A percentile compares a stretch with the other conserved stretches of the same genome.
phyloP scores from a whole-genome alignment of 345 rosid species.

The Adansonia digitata region DNA sequence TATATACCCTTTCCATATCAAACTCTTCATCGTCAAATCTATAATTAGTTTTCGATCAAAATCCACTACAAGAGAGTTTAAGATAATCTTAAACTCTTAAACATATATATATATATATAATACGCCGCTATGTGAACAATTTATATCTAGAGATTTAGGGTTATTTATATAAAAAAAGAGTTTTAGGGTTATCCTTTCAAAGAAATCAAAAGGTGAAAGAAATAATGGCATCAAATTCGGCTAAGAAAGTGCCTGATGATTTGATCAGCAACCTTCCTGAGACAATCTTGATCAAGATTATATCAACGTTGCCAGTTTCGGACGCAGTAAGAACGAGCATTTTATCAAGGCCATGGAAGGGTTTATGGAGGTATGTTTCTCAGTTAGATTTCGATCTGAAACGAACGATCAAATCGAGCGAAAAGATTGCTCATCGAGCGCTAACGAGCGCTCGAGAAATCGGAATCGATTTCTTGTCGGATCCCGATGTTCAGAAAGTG shows the following conservation, averaged over 20 bases:
- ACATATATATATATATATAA: too few species aligned
- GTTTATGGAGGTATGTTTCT: neutral
- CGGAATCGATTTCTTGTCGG: neutral
- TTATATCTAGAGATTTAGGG: too few species aligned
- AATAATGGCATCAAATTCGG: neutral
- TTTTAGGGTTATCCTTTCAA: too few species aligned
- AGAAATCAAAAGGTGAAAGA: neutral
- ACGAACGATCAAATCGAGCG: neutral
- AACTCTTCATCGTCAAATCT: too few species aligned
- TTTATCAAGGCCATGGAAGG: neutral
- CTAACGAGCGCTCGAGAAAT: too few species aligned
- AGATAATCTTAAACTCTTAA: too few species aligned
- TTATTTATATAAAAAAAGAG: too few species aligned
- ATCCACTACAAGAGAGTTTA: too few species aligned
- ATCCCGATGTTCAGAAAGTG: neutral
- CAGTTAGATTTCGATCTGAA: slow-evolving; percentile 1
- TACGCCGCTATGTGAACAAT: too few species aligned
- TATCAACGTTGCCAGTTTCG: neutral
- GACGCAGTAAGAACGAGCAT: neutral
- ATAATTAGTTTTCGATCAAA: too few species aligned
- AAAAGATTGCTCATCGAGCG: neutral
- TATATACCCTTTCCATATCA: too few species aligned
- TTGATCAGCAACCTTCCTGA: neutral
- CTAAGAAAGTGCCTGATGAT: neutral
- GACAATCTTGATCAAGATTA: neutral